Evolutionary conservation across 805 yeast species (phyloP).

Genomic region (Alloascoidea hylecoeti): DNA sequence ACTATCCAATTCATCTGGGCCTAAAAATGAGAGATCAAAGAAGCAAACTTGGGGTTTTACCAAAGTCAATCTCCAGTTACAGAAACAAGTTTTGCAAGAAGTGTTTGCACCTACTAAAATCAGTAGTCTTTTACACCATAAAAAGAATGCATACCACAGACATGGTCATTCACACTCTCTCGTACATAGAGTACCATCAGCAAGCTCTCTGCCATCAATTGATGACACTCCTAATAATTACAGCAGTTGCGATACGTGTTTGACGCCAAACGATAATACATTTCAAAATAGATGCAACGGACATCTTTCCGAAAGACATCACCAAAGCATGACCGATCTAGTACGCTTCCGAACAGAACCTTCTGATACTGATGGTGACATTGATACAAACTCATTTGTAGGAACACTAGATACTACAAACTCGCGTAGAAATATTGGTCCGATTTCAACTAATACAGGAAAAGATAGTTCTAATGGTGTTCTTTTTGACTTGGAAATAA

Average conservation of each 20-base stretch:
- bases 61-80: conserved; percentile 52
- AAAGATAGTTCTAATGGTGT: background rate
- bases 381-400: background rate
- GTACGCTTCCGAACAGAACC: too few species aligned
- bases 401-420: background rate
- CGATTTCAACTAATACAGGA: background rate
- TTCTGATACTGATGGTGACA: background rate
- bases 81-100: conserved; percentile 58
- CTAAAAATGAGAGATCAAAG: background rate
- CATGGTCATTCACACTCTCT: too few species aligned
- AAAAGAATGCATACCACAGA: too few species aligned
- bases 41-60: conserved; percentile 40
- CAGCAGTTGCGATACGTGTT: background rate
- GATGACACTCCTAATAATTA: background rate
- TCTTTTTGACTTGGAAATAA: too few species aligned
- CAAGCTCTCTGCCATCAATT: too few species aligned
- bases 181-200: too few species aligned
- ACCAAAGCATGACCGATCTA: too few species aligned
- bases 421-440: background rate
- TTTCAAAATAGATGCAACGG: too few species aligned
- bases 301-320: too few species aligned
- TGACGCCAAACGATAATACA: background rate
- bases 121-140: conserved; percentile 1
- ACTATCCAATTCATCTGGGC: background rate
- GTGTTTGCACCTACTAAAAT: conserved; percentile 40